Percentiles rank a stretch among this genome's conserved stretches.
Conservation (phyloP, 2,329 filamentous ascomycete genomes). For the Chaetomium sp. region DNA sequence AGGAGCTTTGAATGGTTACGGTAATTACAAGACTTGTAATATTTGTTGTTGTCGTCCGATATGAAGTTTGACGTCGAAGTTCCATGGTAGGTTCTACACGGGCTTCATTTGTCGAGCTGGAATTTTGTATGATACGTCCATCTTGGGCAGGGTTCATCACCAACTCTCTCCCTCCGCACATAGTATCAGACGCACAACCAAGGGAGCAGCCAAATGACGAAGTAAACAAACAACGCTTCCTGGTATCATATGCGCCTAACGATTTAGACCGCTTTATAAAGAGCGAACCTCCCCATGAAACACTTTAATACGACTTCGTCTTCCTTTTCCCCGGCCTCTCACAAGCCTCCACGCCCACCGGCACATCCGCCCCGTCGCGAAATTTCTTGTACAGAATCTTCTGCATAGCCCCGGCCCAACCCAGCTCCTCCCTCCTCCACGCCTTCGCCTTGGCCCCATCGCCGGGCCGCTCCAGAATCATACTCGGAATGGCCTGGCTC, state of each 20-base stretch:
- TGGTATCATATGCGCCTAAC: no score
- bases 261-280: no score
- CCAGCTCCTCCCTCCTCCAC: slow-evolving; percentile 39
- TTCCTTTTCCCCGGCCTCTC: slow-evolving; percentile 10
- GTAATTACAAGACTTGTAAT: not conserved
- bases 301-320: slow-evolving; percentile 6
- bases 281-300: no score
- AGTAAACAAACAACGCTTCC: not conserved
- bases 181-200: no score
- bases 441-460: slow-evolving; percentile 29
- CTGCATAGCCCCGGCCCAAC: slow-evolving; percentile 42
- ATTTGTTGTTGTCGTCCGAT: not conserved
- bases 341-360: slow-evolving; percentile 15
- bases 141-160: no score
- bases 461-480: slow-evolving; percentile 28
- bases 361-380: slow-evolving; percentile 19
- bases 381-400: slow-evolving; percentile 31
- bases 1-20: not conserved
- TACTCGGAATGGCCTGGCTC: slow-evolving; percentile 14
- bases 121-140: no score
- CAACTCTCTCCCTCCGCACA: no score
- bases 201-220: no score
- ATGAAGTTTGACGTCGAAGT: no score
- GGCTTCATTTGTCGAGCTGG: no score
- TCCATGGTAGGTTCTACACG: no score